Evolutionary conservation across 1,139 yeast genomes (phyloP).

Genomic region (Blastobotrys elegans): DNA sequence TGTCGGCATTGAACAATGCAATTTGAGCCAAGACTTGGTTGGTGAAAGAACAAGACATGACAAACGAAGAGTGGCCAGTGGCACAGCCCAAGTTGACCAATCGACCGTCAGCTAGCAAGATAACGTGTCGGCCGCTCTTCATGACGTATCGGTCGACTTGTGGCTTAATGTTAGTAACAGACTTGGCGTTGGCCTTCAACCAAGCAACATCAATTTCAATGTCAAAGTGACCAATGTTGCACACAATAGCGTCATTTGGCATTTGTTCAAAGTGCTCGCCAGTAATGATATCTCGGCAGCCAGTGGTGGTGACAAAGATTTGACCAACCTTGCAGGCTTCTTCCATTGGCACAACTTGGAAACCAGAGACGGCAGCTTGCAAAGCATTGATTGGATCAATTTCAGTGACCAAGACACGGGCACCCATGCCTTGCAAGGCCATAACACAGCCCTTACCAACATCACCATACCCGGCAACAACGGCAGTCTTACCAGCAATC

Average conservation of each 20-base stretch:
- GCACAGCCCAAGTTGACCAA: constrained; percentile 99
- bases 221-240: constrained; percentile 99
- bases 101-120: constrained; percentile 99
- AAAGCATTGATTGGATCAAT: constrained; percentile 98
- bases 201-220: constrained; percentile 78
- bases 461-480: constrained; percentile 99
- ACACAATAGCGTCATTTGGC: constrained; percentile 99
- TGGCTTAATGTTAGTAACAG: constrained; percentile 83
- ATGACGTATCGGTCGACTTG: constrained; percentile 98
- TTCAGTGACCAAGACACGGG: constrained; percentile 96
- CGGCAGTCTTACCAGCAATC: constrained; percentile 99
- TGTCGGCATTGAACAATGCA: constrained; percentile 91
- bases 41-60: constrained; percentile 99
- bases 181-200: constrained; percentile 38
- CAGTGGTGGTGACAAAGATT: constrained; percentile 98
- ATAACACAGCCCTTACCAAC: constrained; percentile 99
- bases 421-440: constrained; percentile 99
- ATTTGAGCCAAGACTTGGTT: constrained; percentile 99
- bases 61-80: constrained; percentile 99
- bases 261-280: constrained; percentile 80
- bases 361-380: constrained; percentile 99
- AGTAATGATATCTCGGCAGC: constrained; percentile 97
- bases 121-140: constrained; percentile 87
- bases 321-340: constrained; percentile 93
- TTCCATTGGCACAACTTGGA: constrained; percentile 95